Evolutionary conservation across 805 yeast genomes (phyloP).

Genomic region (Brettanomyces bruxellensis): DNA sequence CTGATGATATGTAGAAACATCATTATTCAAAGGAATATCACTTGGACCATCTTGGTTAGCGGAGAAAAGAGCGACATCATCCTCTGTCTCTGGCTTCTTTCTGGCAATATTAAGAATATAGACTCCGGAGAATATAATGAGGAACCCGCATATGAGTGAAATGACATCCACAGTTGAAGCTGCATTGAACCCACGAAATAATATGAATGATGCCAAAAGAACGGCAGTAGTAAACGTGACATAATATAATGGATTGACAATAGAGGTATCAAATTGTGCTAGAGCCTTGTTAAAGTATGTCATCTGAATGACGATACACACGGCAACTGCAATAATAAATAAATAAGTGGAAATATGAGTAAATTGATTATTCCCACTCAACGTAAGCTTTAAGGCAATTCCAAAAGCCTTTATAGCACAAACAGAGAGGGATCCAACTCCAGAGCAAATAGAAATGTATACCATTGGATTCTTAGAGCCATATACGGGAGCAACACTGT

Average conservation of each 20-base stretch:
- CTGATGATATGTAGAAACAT: constrained; percentile 66
- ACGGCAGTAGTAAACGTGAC: constrained; percentile 90
- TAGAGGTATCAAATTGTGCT: constrained; percentile 88
- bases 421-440: constrained; percentile 85
- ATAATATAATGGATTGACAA: constrained; percentile 84
- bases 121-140: constrained; percentile 83
- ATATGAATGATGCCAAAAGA: constrained; percentile 72
- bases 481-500: constrained; percentile 70
- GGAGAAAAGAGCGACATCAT: constrained; percentile 30
- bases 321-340: constrained; percentile 65
- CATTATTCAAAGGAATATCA: constrained; percentile 77
- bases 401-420: constrained; percentile 93
- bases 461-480: constrained; percentile 82
- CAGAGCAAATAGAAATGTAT: constrained; percentile 80
- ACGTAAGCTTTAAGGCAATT: constrained; percentile 76
- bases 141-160: constrained; percentile 75
- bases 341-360: constrained; percentile 77
- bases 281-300: constrained; percentile 88
- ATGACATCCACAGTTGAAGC: constrained; percentile 71
- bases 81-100: constrained; percentile 40
- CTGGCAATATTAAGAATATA: constrained; percentile 73
- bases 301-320: constrained; percentile 86
- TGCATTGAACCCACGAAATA: constrained; percentile 83
- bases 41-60: constrained; percentile 37
- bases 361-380: constrained; percentile 81